A percentile compares a stretch with the other conserved stretches of the same genome.
Conservation (phyloP, 768 basidiomycete species). For the Ephemerocybe angulata region DNA sequence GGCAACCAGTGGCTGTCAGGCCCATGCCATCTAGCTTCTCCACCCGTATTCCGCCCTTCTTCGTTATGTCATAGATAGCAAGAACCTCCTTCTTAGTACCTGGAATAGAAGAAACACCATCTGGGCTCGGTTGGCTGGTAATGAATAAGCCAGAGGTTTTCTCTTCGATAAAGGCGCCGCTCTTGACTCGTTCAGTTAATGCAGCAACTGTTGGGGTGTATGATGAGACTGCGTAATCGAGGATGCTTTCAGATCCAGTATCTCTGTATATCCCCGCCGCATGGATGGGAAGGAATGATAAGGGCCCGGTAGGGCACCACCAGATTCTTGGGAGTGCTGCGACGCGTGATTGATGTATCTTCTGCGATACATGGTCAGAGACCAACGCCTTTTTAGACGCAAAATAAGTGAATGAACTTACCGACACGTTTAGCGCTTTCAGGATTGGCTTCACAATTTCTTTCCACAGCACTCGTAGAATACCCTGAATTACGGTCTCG, state of each 20-base stretch:
- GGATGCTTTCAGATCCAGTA: not conserved
- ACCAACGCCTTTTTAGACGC: too few relatives aligned
- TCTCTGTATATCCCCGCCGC: slow-evolving; percentile 25
- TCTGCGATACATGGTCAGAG: too few relatives aligned
- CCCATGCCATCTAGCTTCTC: not conserved
- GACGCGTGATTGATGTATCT: too few relatives aligned
- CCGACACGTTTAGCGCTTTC: not conserved
- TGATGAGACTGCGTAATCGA: slow-evolving; percentile 18
- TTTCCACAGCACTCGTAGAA: not conserved
- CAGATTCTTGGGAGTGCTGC: too few relatives aligned
- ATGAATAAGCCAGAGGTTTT: not conserved
- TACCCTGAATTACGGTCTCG: not conserved
- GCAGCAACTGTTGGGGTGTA: slow-evolving; percentile 13
- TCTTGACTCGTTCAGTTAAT: slow-evolving; percentile 1
- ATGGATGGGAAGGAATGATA: slow-evolving; percentile 30
- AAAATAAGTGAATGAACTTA: too few relatives aligned
- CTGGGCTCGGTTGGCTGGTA: slow-evolving; percentile 11
- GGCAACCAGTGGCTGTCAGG: not conserved
- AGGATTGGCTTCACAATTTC: slow-evolving; percentile 1
- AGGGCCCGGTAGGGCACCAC: slow-evolving; percentile 29
- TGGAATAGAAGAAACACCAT: slow-evolving; percentile 6
- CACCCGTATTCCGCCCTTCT: not conserved
- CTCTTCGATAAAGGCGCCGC: not conserved
- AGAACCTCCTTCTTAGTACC: slow-evolving; percentile 11
- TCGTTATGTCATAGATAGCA: not conserved